These are phyloP conservation scores for Cinchona pubescens DNA, from an alignment of 257 asterid species.

Conservation along the genomic window DNA sequence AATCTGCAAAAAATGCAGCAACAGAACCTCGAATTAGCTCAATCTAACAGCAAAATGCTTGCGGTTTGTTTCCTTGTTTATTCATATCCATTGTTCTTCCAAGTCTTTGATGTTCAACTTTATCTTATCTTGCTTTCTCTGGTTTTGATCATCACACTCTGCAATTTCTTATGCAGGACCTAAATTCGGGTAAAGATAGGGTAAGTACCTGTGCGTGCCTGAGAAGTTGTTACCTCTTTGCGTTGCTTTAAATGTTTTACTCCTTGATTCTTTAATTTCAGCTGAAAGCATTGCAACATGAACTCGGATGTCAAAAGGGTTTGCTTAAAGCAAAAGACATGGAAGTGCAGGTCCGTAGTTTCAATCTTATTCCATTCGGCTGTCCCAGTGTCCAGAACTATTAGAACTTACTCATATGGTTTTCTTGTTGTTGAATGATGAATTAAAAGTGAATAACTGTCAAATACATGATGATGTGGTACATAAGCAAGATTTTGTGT, in stretches of 20 bases:
- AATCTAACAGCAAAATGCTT: constrained; percentile 52
- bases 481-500: constrained; percentile 11
- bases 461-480: constrained; percentile 44
- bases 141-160: constrained; percentile 10
- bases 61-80: constrained; percentile 35
- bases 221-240: constrained; percentile 6
- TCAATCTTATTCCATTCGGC: not conserved
- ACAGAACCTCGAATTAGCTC: constrained; percentile 67
- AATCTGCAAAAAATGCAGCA: constrained; percentile 55
- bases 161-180: constrained; percentile 51
- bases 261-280: constrained; percentile 27
- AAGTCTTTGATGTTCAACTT: not conserved
- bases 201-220: constrained; percentile 33
- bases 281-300: constrained; percentile 65
- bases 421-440: constrained; percentile 35
- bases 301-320: constrained; percentile 60
- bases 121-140: not conserved
- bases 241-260: constrained; percentile 1
- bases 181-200: constrained; percentile 64
- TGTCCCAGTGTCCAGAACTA: not conserved
- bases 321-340: constrained; percentile 44
- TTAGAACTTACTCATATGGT: constrained; percentile 3
- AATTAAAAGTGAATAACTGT: constrained; percentile 14
- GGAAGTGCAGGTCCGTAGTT: constrained; percentile 47
- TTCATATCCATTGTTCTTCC: not conserved